Percentiles rank a stretch among this genome's conserved stretches.
Conservation (phyloP, 2,329 filamentous ascomycete genomes). For the Blastomyces silverae region DNA sequence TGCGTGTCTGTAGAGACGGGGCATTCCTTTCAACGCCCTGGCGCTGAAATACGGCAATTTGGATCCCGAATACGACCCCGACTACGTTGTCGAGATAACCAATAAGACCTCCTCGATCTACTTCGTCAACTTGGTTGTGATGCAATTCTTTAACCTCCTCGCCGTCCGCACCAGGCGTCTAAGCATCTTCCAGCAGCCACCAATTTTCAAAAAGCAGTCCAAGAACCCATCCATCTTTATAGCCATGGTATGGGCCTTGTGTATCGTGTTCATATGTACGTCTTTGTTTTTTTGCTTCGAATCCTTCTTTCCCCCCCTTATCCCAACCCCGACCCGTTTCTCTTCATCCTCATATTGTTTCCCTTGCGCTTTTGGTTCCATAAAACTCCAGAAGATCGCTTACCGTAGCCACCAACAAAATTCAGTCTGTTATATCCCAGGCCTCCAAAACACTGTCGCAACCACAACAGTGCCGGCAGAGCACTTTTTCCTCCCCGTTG, state of each 20-base stretch:
- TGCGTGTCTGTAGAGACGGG: slow-evolving; percentile 38
- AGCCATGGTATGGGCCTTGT: slow-evolving; percentile 61
- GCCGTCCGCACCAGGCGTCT: slow-evolving; percentile 59
- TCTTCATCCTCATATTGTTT: neutral
- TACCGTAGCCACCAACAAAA: neutral
- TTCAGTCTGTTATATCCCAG: slow-evolving; percentile 53
- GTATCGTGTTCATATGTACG: slow-evolving; percentile 62
- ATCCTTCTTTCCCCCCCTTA: neutral
- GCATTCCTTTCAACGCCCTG: slow-evolving; percentile 57
- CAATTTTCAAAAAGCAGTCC: slow-evolving; percentile 57
- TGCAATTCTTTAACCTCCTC: slow-evolving; percentile 66
- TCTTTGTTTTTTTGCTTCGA: neutral
- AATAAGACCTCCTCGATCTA: slow-evolving; percentile 67
- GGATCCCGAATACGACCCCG: slow-evolving; percentile 47
- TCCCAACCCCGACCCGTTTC: neutral
- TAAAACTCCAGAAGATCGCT: slow-evolving; percentile 19
- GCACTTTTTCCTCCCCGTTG: slow-evolving; percentile 69
- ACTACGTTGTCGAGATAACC: slow-evolving; percentile 50
- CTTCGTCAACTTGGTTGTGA: slow-evolving; percentile 72
- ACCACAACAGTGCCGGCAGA: slow-evolving; percentile 61
- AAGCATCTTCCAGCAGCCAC: slow-evolving; percentile 65
- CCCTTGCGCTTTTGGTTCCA: neutral
- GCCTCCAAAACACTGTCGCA: slow-evolving; percentile 54
- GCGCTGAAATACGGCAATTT: slow-evolving; percentile 62
- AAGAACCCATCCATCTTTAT: slow-evolving; percentile 64